These are phyloP conservation scores for Sideroxylon spinosum DNA, from an alignment of 179 eudicot genomes.

Conservation along the genomic window DNA sequence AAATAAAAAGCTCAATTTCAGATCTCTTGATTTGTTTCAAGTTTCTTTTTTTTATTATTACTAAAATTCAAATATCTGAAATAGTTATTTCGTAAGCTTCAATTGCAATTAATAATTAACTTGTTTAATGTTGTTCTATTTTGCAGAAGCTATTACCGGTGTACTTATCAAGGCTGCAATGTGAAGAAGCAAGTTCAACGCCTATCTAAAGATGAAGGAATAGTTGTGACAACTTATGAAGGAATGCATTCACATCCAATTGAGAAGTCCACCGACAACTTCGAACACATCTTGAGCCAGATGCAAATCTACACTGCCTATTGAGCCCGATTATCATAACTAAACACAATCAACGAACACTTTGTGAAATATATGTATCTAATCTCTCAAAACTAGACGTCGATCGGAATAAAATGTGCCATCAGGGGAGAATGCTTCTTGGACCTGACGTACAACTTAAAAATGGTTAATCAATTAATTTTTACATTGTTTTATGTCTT, in stretches of 20 bases:
- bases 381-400: not conserved
- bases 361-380: not conserved
- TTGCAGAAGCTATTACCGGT: slow-evolving; percentile 59
- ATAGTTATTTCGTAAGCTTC: no score
- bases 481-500: not conserved
- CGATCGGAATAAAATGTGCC: not conserved
- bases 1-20: no score
- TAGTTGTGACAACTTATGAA: slow-evolving; percentile 75
- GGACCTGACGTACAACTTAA: not conserved
- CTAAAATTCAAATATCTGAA: no score
- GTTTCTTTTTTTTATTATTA: no score
- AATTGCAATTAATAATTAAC: not conserved
- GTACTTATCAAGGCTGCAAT: slow-evolving; percentile 61
- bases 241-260: slow-evolving; percentile 67
- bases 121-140: not conserved
- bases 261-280: slow-evolving; percentile 58
- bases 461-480: not conserved
- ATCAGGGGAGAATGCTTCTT: not conserved
- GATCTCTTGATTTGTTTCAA: no score
- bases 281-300: slow-evolving; percentile 69
- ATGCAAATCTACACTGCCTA: slow-evolving; percentile 53
- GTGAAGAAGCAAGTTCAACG: slow-evolving; percentile 88
- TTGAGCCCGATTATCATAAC: not conserved
- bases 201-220: slow-evolving; percentile 50
- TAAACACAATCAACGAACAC: not conserved